These are phyloP conservation scores for Chrysosporium queenslandicum DNA, from an alignment of 2,329 filamentous ascomycete genomes.

Conservation along the genomic window DNA sequence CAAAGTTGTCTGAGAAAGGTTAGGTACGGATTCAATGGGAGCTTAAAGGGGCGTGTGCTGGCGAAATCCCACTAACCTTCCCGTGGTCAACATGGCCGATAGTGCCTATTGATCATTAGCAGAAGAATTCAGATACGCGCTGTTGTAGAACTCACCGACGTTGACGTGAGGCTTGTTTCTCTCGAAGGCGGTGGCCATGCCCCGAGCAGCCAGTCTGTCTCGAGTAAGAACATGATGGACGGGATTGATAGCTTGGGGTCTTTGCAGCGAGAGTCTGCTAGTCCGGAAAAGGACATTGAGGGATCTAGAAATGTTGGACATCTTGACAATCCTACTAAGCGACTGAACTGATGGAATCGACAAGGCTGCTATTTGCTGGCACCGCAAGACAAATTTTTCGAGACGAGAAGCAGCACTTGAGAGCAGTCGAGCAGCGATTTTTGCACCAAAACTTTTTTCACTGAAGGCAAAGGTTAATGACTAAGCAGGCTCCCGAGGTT, in stretches of 20 bases:
- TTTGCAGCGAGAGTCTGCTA: constrained; percentile 62
- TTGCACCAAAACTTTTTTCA: constrained; percentile 27
- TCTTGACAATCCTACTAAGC: constrained; percentile 43
- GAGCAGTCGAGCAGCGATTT: too few species aligned
- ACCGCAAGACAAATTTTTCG: constrained; percentile 10
- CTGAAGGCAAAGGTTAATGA: constrained; percentile 23
- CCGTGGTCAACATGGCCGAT: constrained; percentile 99
- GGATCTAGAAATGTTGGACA: constrained; percentile 72
- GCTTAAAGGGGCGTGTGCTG: constrained; percentile 7
- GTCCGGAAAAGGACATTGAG: constrained; percentile 72
- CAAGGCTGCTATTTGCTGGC: constrained; percentile 5
- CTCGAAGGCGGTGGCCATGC: constrained; percentile 60
- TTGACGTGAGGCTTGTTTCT: constrained; percentile 96
- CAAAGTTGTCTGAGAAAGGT: constrained; percentile 67
- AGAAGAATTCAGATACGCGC: neutral
- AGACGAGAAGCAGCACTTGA: neutral
- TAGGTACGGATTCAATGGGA: constrained; percentile 9
- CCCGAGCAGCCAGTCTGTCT: constrained; percentile 40
- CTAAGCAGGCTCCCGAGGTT: neutral
- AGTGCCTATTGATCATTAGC: constrained; percentile 50
- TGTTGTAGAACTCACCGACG: constrained; percentile 55
- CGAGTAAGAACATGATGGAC: constrained; percentile 51
- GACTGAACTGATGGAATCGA: constrained; percentile 18
- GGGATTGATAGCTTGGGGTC: constrained; percentile 60
- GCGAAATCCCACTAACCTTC: constrained; percentile 53